Evolutionary conservation across 345 rosid species (phyloP), one percentile per base, ranked within the genome.

Genomic region (Iberis pinnata): DNA sequence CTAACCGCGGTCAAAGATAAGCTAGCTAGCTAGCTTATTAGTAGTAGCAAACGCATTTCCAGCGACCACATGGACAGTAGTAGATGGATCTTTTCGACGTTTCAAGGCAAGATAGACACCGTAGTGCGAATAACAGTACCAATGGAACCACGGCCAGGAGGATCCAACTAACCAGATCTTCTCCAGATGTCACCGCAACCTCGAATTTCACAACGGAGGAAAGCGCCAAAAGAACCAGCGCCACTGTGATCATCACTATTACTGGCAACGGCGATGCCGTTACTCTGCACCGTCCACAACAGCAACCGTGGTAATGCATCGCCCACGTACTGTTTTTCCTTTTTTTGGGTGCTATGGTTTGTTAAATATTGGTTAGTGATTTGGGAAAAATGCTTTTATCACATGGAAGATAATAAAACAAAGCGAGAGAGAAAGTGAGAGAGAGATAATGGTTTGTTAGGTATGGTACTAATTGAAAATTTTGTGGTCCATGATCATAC

Each of bases 281-380:
- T 14, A 56, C 53, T 35, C 52, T 25, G 56, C 81, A 75, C 22
- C 66, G 48, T 22, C 76, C 69, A 43, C 79, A 75, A 43, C 60
- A 71, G 74, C 79, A 75, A 1, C 72, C 72, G 45, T 75, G 65
- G 65, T 63, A 63, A 53, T 63, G 73, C 69, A 69, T 52, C 60
- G 11, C 29, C 37, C 49, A 6, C 17, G 25, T 5, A 10, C 7
- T 2, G 18, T 26, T 13, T n/a, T 8, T 22, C 36, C 5, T 41
- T 20, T 16, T 49, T 12, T 22, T n/a, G n/a, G n/a, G n/a, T n/a
- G n/a, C n/a, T n/a, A n/a, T n/a, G n/a, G n/a, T n/a, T n/a, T n/a
- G n/a, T n/a, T n/a, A n/a, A n/a, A n/a, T n/a, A n/a, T 42, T 16
- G 27, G n/a, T 54, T 40, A 12, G 49, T 51, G 58, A 43, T 32